phyloP scores from a whole-genome alignment of 2,329 filamentous ascomycete genomes.

The Trichoderma asperellum region DNA sequence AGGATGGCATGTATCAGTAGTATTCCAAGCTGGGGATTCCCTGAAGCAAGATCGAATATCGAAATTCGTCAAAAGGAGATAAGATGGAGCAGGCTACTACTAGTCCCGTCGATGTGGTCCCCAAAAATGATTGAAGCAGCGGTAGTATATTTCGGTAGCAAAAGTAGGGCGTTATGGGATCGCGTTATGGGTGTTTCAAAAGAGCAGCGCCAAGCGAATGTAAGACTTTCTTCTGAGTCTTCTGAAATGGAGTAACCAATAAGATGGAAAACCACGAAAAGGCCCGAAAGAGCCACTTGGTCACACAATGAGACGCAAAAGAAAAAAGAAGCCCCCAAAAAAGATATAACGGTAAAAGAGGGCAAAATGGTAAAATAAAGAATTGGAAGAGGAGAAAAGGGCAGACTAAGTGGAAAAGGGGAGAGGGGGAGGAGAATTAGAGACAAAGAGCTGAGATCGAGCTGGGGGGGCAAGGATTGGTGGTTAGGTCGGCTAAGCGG shows the following conservation, averaged over 20 bases:
- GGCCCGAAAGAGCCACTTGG: not conserved
- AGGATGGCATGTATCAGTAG: not conserved
- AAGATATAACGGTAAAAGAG: not conserved
- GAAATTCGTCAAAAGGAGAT: not conserved
- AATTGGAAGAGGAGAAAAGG: too few relatives aligned
- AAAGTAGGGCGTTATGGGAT: not conserved
- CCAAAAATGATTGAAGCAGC: not conserved
- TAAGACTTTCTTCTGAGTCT: not conserved
- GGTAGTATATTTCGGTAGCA: not conserved
- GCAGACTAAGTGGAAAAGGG: not conserved
- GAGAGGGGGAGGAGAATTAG: not conserved
- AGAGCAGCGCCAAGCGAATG: slow-evolving; percentile 11
- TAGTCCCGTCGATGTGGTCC: not conserved
- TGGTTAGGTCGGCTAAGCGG: not conserved
- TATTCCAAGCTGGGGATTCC: not conserved
- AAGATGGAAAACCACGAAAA: not conserved
- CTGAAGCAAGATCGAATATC: not conserved
- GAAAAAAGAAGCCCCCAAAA: not conserved
- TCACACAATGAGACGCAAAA: not conserved
- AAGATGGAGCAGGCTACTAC: not conserved
- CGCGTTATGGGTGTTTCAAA: not conserved
- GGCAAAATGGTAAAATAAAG: not conserved
- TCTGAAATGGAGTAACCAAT: not conserved
- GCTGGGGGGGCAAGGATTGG: slow-evolving; percentile 7
- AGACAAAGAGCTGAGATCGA: not conserved